phyloP scores from a whole-genome alignment of 768 basidiomycete genomes.

The Epithele typhae region DNA sequence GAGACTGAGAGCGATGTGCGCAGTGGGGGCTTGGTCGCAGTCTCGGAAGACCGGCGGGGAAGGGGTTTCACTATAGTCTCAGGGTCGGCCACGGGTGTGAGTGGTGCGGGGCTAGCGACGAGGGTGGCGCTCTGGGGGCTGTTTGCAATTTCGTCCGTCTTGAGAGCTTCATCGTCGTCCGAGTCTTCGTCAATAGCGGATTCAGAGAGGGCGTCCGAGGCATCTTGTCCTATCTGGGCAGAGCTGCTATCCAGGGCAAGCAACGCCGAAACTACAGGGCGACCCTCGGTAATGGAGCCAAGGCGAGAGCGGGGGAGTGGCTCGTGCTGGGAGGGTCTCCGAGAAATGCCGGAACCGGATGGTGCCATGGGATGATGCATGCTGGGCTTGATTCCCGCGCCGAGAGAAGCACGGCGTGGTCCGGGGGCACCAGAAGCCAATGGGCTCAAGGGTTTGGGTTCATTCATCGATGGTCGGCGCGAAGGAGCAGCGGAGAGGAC shows the following conservation, averaged over 20 bases:
- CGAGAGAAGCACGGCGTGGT: constrained; percentile 6
- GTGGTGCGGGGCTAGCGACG: neutral
- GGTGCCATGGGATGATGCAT: constrained; percentile 4
- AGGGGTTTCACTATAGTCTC: constrained; percentile 5
- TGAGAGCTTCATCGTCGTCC: constrained; percentile 18
- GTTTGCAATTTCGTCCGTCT: constrained; percentile 3
- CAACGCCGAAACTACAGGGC: constrained; percentile 11
- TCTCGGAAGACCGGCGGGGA: neutral
- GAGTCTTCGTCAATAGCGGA: constrained; percentile 46
- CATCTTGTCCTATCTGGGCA: constrained; percentile 25
- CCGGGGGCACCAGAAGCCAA: constrained; percentile 5
- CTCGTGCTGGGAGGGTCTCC: constrained; percentile 19
- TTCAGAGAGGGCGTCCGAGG: constrained; percentile 46
- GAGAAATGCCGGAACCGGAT: neutral
- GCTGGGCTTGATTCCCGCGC: neutral
- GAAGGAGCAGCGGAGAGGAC: constrained; percentile 45
- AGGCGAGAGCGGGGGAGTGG: constrained; percentile 7
- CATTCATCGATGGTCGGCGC: constrained; percentile 29
- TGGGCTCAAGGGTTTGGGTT: constrained; percentile 12
- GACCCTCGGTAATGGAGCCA: constrained; percentile 11
- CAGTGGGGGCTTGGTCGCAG: constrained; percentile 6
- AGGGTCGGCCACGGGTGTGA: too few relatives aligned
- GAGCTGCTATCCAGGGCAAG: constrained; percentile 18
- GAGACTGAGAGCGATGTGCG: constrained; percentile 17
- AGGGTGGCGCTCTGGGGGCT: neutral